Evolutionary conservation across 257 asterid genomes (phyloP), one percentile per base, ranked within the genome.

Genomic region (Haberlea rhodopensis): DNA sequence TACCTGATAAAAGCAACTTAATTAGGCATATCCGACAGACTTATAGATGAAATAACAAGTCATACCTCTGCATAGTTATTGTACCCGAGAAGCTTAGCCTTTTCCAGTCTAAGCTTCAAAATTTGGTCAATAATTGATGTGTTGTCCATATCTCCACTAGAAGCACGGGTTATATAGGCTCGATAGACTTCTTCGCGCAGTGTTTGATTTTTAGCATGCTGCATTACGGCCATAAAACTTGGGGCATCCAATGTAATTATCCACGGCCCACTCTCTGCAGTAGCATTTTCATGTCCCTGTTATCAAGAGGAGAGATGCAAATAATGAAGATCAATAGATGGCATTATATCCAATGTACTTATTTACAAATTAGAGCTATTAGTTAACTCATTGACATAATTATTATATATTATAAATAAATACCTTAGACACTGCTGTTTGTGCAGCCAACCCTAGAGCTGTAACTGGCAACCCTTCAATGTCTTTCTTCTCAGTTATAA

Each of bases 151-250:
- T 86, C 95, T 70, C 95, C 99, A 75, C 85, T 81, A 69, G 96
- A 90, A 75, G 99, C 97, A 70, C 97, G 97, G 72, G 78, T 84
- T 64, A 86, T 43, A 80, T 81, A 86, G 71, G 96, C 96, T 73
- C 84, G 88, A 79, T 94, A 94, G 57, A 94, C 95, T 80, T 94
- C 99, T 88, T 94, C 97, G 16, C 99, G 91, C 78, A 94, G 76
- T 32, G 83, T 63, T 74, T 96, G 86, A 51, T 86, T 90, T 74
- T 81, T 84, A 46, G 97, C 92, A 71, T 94, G 97, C 76, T 90
- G 97, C 92, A 87, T 71, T 28, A 90, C 95, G 66, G 99, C 80
- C 84, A 73, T 80, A 76, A 53, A 87, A 72, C 99, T 87, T 58
- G 99, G 97, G 53, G 95, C 95, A 63, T 94, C 99, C 87, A 90